These are phyloP conservation scores for Lasiosphaeria hispida DNA, from an alignment of 495 filamentous ascomycete genomes.

Conservation along the genomic window DNA sequence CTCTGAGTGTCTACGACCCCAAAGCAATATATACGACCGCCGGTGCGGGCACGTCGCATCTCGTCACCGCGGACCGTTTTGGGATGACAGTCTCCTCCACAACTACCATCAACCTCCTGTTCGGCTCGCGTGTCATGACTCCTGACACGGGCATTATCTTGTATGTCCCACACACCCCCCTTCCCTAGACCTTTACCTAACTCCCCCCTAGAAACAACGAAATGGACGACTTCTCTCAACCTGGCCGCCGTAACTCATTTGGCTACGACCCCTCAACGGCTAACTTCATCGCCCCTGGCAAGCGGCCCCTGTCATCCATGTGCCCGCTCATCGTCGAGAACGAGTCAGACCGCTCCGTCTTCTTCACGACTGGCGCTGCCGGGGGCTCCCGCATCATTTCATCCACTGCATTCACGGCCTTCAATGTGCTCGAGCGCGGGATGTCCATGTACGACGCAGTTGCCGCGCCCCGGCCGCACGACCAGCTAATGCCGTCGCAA, in stretches of 20 bases:
- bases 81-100: conserved; percentile 73
- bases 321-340: conserved; percentile 70
- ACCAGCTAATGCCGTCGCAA: conserved; percentile 74
- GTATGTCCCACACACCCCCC: conserved; percentile 26
- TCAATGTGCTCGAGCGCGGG: conserved; percentile 66
- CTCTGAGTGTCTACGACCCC: conserved; percentile 70
- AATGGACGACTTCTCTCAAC: conserved; percentile 92
- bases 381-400: conserved; percentile 91
- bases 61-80: conserved; percentile 64
- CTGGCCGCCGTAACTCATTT: conserved; percentile 70
- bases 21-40: conserved; percentile 30
- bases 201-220: conserved; percentile 62
- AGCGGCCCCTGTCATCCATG: conserved; percentile 78
- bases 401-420: conserved; percentile 71
- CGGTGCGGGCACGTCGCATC: conserved; percentile 72
- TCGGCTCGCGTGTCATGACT: conserved; percentile 73
- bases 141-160: conserved; percentile 74
- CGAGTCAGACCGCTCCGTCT: conserved; percentile 61
- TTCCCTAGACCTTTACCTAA: not conserved
- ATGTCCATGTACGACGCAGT: conserved; percentile 60
- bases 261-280: conserved; percentile 74
- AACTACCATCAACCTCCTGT: conserved; percentile 81
- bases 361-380: conserved; percentile 71
- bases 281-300: conserved; percentile 79
- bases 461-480: conserved; percentile 68